Evolutionary conservation across 1,284 basidiomycete genomes (phyloP), one percentile per base, ranked within the genome.

Genomic region (Porogramme epimiltina): DNA sequence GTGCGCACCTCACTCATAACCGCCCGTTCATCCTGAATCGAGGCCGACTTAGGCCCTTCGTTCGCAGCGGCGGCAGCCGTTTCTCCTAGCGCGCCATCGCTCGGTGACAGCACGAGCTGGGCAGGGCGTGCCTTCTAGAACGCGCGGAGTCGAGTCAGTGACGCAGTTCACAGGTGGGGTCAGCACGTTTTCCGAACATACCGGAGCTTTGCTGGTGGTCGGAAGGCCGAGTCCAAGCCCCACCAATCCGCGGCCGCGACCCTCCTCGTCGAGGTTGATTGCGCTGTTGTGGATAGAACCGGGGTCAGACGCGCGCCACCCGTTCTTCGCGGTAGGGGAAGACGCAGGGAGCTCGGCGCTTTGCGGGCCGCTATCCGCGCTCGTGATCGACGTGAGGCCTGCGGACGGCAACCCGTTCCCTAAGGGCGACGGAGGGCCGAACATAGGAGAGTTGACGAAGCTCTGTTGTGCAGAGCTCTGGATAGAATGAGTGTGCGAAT

Each of bases 1-100:
- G 50, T 44, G 45, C 80, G 45, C 58, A 87, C 89, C 67, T 91
- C 89, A 63, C 87, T 90, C 66, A 86, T 68, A 39, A 77, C 81
- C 16, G 70, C 80, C 20, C 79, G 73, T 4, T 89, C 86, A 37
- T 82, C 81, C 2, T 79, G 77, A 3, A 54, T 66, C 9, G 54
- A 55, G 13, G 66, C 75, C 22, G 55, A 41, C 15, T 55, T 66
- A 60, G 54, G 11, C 71, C 67, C 4, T 66, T 42, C 52, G 34
- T 56, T 51, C 5, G 44, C 28, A 8, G 51, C 49, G 31, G 51
- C 45, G 28, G 51, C 45, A 26, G 48, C 70, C 3, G 67, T 73
- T 3, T 66, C 66, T 36, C 74, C 77, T n/a, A 87, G 66, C 2
- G 78, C 78, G 22, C 77, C 70, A 52, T 88, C 86, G 51, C 84